These are phyloP conservation scores for Melampsora americana DNA, from an alignment of 1,284 basidiomycete species.

Conservation along the genomic window DNA sequence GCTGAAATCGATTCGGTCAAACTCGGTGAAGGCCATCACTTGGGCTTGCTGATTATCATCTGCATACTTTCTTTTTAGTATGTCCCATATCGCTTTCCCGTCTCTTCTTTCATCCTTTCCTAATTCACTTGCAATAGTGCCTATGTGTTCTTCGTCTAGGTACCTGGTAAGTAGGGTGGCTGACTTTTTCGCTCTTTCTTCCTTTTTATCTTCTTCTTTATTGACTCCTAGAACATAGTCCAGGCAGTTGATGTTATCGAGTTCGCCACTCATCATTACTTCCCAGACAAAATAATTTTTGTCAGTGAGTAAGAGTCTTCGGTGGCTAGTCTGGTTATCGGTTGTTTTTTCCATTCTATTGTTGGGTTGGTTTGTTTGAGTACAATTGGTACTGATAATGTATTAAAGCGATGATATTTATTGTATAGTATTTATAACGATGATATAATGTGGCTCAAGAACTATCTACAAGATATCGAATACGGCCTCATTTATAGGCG, in stretches of 20 bases:
- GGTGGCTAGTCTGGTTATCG: too few relatives aligned
- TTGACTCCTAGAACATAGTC: neutral
- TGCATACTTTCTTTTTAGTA: neutral
- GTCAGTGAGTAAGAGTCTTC: neutral
- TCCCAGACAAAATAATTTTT: conserved; percentile 2
- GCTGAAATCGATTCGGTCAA: neutral
- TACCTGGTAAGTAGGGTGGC: neutral
- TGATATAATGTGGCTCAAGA: too few relatives aligned
- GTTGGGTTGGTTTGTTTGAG: too few relatives aligned
- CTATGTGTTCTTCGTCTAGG: neutral
- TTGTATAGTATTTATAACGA: too few relatives aligned
- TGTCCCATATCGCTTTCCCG: neutral
- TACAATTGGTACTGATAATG: too few relatives aligned
- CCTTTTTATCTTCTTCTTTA: neutral
- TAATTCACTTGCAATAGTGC: neutral
- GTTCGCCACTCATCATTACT: neutral
- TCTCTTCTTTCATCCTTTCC: neutral
- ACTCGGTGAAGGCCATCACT: neutral
- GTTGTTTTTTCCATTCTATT: too few relatives aligned
- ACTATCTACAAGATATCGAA: too few relatives aligned
- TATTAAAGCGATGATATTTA: too few relatives aligned
- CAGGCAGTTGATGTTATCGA: neutral
- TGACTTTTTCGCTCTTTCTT: neutral
- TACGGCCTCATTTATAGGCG: too few relatives aligned
- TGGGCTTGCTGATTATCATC: neutral